phyloP scores from a whole-genome alignment of 129 eudicot species.

The Flaveria sonorensis region DNA sequence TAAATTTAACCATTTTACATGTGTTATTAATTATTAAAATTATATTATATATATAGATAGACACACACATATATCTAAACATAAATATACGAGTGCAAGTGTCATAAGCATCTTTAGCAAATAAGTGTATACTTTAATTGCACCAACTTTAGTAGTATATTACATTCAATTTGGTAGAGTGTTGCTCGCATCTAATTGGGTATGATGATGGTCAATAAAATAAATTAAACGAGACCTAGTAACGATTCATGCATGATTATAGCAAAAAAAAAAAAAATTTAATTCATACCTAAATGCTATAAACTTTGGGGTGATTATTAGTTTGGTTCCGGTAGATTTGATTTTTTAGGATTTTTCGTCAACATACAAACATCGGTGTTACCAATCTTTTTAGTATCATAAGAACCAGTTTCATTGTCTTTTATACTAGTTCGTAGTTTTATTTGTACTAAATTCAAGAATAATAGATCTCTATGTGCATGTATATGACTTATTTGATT shows the following conservation, averaged over 20 bases:
- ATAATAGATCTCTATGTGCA: no score
- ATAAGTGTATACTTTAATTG: constrained; percentile 35
- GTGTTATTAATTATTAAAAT: no score
- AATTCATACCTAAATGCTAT: neutral
- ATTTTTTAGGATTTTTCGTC: neutral
- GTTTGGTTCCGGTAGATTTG: neutral
- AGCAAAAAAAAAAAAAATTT: no score
- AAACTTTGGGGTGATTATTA: neutral
- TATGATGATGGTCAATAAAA: neutral
- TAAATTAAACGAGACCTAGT: constrained; percentile 2
- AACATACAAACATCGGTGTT: no score
- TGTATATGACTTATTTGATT: no score
- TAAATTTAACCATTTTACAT: no score
- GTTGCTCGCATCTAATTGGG: constrained; percentile 23
- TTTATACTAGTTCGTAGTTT: no score
- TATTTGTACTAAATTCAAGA: no score
- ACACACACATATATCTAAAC: no score
- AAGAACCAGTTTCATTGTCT: no score
- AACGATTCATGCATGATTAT: constrained; percentile 14
- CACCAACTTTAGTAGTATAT: constrained; percentile 28
- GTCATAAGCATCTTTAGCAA: constrained; percentile 30
- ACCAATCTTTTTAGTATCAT: no score
- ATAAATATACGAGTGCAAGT: constrained; percentile 19
- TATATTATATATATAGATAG: no score
- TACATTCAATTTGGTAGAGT: constrained; percentile 18